Evolutionary conservation across 208 protist genomes (phyloP), one percentile per base, ranked within the genome.

Genomic region (Crithidia mellificae): DNA sequence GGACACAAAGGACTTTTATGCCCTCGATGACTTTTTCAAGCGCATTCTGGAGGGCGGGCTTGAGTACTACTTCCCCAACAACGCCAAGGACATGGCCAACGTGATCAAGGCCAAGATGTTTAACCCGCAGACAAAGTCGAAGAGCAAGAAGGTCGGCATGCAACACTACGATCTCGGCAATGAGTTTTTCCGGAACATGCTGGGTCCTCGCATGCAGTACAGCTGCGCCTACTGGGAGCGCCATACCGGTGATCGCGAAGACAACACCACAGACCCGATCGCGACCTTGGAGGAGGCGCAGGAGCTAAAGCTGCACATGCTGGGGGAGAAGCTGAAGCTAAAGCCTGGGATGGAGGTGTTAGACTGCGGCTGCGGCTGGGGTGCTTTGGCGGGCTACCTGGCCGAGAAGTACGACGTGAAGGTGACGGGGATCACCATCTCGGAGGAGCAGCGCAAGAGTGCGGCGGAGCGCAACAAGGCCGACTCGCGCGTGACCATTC

Each of bases 301-400:
- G 80, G 29, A 66, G 36, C 68, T 80, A 38, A 94, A 94, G 72
- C 72, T 94, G 53, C 52, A 78, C 46, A 87, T 88, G 78, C 83
- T 94, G 41, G 88, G 84, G 29, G 79, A 90, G 39, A 91, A 92
- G 74, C 73, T 94, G 20, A 70, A 72, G 25, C 73, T 94, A 49
- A 74, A 84, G 72, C 51, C 76, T 14, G 85, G 85, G 56, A 65
- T 84, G 68, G 68, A 73, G 55, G 80, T 94, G 66, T 76, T 94
- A 15, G 88, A 94, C 68, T 81, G 90, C 22, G 88, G 88, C 49
- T 94, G 88, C 52, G 88, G 88, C 22, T 94, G 88, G 88, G 88
- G 88, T n/a, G 74, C 74, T 6, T 73, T 94, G 25, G 81, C 78
- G 34, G 67, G 56, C 27, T 88, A 80, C 51, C 80, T 90, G 14